Conservation (phyloP, 1,139 yeast species). For the Candida dubliniensis region DNA sequence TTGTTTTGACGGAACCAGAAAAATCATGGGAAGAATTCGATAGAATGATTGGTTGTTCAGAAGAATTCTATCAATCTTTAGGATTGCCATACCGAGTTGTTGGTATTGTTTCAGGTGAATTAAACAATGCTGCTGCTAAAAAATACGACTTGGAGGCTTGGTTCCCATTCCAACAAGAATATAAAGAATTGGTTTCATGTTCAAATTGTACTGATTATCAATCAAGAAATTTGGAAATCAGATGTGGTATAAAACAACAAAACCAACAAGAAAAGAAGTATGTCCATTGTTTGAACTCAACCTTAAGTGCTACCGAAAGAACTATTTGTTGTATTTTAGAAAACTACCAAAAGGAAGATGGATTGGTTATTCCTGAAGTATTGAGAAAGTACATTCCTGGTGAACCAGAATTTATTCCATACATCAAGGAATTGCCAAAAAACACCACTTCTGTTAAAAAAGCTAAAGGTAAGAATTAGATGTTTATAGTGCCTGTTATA, state of each 20-base stretch:
- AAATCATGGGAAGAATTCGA: conserved; percentile 98
- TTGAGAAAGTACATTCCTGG: conserved; percentile 96
- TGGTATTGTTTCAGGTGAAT: conserved; percentile 97
- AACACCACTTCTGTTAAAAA: conserved; percentile 84
- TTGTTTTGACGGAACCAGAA: conserved; percentile 93
- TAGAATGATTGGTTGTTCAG: conserved; percentile 86
- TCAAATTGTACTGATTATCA: conserved; percentile 99
- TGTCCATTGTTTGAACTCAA: conserved; percentile 97
- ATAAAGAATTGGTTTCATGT: conserved; percentile 96
- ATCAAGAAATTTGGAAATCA: conserved; percentile 95
- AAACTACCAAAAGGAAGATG: conserved; percentile 96
- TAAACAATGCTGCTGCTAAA: conserved; percentile 98
- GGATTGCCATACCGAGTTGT: conserved; percentile 96
- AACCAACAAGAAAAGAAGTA: conserved; percentile 96
- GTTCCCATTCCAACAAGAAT: conserved; percentile 99
- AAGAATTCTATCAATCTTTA: conserved; percentile 89
- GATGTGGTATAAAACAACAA: conserved; percentile 97
- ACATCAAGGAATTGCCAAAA: conserved; percentile 87
- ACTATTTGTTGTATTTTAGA: conserved; percentile 96
- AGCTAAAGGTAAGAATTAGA: conserved; percentile 15
- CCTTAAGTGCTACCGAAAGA: conserved; percentile 97
- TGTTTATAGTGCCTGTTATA: background rate
- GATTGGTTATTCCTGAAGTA: conserved; percentile 90
- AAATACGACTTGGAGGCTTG: conserved; percentile 98
- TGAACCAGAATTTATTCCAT: conserved; percentile 95